Base-by-base conservation (phyloP, 1,284 basidiomycete genomes). In the Xerocomus minutiporus region DNA sequence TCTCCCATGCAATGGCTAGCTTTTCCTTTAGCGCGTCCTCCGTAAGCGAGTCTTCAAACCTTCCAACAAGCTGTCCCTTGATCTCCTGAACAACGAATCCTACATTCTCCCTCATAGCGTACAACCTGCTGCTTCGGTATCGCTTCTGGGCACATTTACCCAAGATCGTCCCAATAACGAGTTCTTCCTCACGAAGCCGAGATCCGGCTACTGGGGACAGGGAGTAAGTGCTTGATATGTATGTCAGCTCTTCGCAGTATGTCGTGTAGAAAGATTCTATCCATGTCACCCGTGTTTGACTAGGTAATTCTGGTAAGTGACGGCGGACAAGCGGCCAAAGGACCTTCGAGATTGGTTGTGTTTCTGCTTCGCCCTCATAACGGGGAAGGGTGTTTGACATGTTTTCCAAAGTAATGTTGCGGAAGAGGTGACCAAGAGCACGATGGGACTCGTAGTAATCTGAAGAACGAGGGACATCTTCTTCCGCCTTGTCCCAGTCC, bases 401-500 rank as follows among this genome's bases (percentile, higher is more conserved):
- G 29, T 76, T 73, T 17, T 77, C 72, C 6, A 87, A 67, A 13
- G 63, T 64, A 55, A 89, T 82, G 13, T 71, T 74, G 9, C 88
- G 83, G 67, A 77, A 91, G 47, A 91, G 73, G 38, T 41, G 40
- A 3, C 88, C 88, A 5, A 90, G 73, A 0, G 86, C 87, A 13
- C 40, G 40, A 26, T 71, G 72, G 1, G 86, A 89, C 47, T 75
- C 71, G 63, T 91, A 91, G 66, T 84, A 88, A 60, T 88, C 85
- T 1, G 76, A 80, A 32, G 75, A 63, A 15, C 80, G 77, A 32
- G 81, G 78, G 7, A 71, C 69, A 4, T 78, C 73, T 25, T 84
- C 78, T 61, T 90, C 88, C 9, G 81, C 80, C 50, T 77, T 75
- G 54, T 86, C 79, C 88, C 88, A 91, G 62, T 91, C 87, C 0